Conservation (phyloP, 2,329 filamentous ascomycete genomes). For the Beauveria medogensis region DNA sequence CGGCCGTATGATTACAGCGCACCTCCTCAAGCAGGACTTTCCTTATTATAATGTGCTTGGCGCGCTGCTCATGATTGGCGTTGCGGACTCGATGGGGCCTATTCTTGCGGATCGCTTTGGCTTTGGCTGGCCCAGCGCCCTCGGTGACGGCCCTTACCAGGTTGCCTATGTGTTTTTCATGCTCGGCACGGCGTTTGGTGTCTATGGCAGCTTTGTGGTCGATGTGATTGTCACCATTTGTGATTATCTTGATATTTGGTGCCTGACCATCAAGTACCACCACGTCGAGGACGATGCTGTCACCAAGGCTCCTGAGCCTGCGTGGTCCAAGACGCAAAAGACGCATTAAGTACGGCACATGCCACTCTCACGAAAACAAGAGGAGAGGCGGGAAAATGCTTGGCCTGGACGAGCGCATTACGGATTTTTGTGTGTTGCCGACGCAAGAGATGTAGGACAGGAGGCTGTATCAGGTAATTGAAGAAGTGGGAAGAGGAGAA, state of each 20-base stretch:
- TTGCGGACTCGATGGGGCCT: slow-evolving; percentile 74
- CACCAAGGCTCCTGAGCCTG: slow-evolving; percentile 8
- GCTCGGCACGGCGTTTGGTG: slow-evolving; percentile 72
- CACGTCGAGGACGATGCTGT: slow-evolving; percentile 34
- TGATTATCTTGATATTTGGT: slow-evolving; percentile 98
- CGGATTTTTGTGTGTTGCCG: neutral
- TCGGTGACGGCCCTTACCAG: slow-evolving; percentile 75
- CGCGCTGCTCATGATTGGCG: slow-evolving; percentile 67
- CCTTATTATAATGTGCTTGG: slow-evolving; percentile 84
- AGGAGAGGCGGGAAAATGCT: neutral
- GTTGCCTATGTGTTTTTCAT: slow-evolving; percentile 86
- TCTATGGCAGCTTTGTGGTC: slow-evolving; percentile 96
- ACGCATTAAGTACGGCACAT: neutral
- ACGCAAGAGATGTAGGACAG: neutral
- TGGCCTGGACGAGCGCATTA: neutral
- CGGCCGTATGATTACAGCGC: slow-evolving; percentile 90
- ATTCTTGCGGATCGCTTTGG: slow-evolving; percentile 49
- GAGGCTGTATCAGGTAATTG: no score
- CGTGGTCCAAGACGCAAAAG: slow-evolving; percentile 11
- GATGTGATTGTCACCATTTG: slow-evolving; percentile 97
- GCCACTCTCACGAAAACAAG: neutral
- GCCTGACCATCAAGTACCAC: slow-evolving; percentile 89
- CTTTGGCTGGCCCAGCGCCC: slow-evolving; percentile 66
- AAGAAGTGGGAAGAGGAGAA: neutral
- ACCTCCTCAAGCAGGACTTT: slow-evolving; percentile 80